Conservation (phyloP, 768 basidiomycete species). For the Fibroporia radiculosa region DNA sequence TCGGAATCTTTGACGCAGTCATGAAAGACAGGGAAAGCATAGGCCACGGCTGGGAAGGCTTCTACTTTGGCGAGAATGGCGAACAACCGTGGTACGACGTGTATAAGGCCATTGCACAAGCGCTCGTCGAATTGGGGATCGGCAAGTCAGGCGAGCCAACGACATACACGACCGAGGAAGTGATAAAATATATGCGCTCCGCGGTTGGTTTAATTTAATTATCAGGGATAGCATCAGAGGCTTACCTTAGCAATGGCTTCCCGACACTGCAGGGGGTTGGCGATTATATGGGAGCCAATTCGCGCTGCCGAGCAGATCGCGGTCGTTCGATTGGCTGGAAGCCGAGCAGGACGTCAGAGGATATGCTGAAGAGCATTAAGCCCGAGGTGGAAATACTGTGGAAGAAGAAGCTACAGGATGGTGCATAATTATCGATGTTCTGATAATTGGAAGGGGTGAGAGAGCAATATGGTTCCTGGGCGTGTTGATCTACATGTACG, state of each 20-base stretch:
- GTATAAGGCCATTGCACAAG: constrained; percentile 26
- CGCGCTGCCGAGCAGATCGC: constrained; percentile 22
- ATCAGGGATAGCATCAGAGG: too few species aligned
- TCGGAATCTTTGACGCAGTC: constrained; percentile 32
- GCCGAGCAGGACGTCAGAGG: constrained; percentile 38
- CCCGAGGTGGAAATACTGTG: constrained; percentile 30
- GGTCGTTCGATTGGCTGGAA: constrained; percentile 43
- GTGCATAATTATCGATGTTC: too few species aligned
- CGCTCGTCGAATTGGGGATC: constrained; percentile 22
- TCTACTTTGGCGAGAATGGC: constrained; percentile 22
- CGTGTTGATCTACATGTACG: too few species aligned
- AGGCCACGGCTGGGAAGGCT: constrained; percentile 28
- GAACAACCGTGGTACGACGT: constrained; percentile 25
- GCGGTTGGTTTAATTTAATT: too few species aligned
- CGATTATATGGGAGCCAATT: constrained; percentile 20
- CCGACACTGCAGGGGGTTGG: constrained; percentile 13
- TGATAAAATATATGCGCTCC: too few species aligned
- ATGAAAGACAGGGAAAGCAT: constrained; percentile 10
- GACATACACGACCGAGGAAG: constrained; percentile 35
- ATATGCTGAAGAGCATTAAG: constrained; percentile 42
- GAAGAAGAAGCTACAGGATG: not conserved
- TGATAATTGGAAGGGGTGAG: too few species aligned
- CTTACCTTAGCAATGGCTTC: too few species aligned
- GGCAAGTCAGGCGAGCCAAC: constrained; percentile 28
- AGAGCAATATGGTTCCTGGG: too few species aligned